Conservation (phyloP, 2,329 filamentous ascomycete genomes). For the Botrytis porri region DNA sequence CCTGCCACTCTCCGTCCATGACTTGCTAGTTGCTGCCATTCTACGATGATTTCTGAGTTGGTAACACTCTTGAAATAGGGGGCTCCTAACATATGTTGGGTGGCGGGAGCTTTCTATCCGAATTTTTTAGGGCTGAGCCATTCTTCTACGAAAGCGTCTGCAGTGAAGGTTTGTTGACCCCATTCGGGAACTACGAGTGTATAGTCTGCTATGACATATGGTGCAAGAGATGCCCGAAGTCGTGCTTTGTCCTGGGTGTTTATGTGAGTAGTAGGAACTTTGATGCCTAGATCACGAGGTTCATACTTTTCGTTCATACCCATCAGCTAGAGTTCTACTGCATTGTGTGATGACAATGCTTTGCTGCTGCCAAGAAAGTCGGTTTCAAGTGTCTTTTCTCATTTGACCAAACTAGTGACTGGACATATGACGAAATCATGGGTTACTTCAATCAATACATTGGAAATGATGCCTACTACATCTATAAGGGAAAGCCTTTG, state of each 20-base stretch:
- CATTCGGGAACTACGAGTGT: conserved; percentile 23
- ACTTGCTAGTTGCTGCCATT: conserved; percentile 34
- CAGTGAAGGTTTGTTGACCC: conserved; percentile 23
- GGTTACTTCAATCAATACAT: background rate
- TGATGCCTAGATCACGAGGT: background rate
- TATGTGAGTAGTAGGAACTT: background rate
- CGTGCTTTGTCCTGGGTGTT: background rate
- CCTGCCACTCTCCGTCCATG: conserved; percentile 28
- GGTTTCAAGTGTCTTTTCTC: conserved; percentile 1
- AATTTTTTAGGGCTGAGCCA: conserved; percentile 25
- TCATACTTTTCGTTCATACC: conserved; percentile 32
- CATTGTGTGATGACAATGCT: conserved; percentile 31
- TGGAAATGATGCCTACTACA: background rate
- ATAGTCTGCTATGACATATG: conserved; percentile 28
- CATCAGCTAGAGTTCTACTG: conserved; percentile 31
- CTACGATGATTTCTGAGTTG: conserved; percentile 29
- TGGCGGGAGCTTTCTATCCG: conserved; percentile 25
- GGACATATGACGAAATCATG: background rate
- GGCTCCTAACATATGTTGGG: conserved; percentile 32
- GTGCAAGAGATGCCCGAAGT: conserved; percentile 18
- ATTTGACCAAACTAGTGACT: background rate
- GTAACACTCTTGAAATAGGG: conserved; percentile 32
- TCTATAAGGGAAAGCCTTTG: background rate
- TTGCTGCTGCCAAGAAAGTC: background rate
- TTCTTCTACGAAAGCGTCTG: conserved; percentile 25